Percentiles rank a stretch among this genome's conserved stretches.
Conservation (phyloP, 169 alveolate genomes). For the Eimeria maxima region DNA sequence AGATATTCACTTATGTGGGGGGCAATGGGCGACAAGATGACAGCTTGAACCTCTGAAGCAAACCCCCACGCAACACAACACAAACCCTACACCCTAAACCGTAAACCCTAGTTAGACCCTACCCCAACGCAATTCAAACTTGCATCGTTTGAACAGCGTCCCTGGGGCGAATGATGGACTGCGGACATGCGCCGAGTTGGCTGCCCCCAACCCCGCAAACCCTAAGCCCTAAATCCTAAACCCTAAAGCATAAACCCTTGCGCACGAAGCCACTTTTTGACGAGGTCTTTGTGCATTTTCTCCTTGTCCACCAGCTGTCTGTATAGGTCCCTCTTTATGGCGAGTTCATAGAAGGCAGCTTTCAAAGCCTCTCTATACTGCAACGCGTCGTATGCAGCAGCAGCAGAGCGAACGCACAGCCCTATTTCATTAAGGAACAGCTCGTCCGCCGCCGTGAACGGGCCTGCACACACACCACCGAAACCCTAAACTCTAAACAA, state of each 20-base stretch:
- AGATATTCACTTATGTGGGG: conserved; percentile 96
- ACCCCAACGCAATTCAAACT: neutral
- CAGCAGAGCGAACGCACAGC: conserved; percentile 89
- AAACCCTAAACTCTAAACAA: neutral
- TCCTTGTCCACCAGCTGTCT: conserved; percentile 86
- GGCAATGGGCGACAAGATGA: conserved; percentile 92
- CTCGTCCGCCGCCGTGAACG: conserved; percentile 86
- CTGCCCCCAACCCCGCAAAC: no score
- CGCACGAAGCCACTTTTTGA: conserved; percentile 82
- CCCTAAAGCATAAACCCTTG: neutral
- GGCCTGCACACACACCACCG: conserved; percentile 76
- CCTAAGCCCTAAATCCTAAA: neutral
- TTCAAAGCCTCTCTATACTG: conserved; percentile 94
- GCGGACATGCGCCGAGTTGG: no score
- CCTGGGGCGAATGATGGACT: no score
- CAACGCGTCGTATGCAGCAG: conserved; percentile 89
- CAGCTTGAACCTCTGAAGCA: conserved; percentile 90
- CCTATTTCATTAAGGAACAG: conserved; percentile 92
- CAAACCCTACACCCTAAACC: neutral
- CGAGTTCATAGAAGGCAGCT: conserved; percentile 92
- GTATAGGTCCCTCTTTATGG: conserved; percentile 88
- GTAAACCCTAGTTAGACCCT: neutral
- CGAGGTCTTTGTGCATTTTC: conserved; percentile 70
- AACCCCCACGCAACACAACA: neutral
- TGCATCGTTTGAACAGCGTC: no score